Evolutionary conservation across 179 eudicot species (phyloP).

Genomic region (Silene noctiflora): DNA sequence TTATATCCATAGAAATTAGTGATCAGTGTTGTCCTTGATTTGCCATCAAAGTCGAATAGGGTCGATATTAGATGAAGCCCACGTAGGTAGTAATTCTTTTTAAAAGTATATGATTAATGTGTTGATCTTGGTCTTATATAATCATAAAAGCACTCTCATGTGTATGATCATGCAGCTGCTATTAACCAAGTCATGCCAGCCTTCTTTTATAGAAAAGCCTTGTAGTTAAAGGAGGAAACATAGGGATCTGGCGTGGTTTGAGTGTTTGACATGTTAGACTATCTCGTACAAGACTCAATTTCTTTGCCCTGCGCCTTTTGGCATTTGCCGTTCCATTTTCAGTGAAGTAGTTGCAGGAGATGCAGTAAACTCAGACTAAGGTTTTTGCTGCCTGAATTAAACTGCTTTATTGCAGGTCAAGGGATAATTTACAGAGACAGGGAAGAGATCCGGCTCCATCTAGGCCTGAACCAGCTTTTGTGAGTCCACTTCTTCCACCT

Average conservation of each 20-base stretch:
- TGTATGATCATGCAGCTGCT: background rate
- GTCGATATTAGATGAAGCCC: background rate
- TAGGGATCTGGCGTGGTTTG: background rate
- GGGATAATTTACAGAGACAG: constrained; percentile 53
- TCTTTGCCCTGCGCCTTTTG: background rate
- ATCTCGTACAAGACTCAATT: background rate
- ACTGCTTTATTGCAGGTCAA: constrained; percentile 46
- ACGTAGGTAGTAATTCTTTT: background rate
- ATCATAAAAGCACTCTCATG: background rate
- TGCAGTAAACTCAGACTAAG: too few species aligned
- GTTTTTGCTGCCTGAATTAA: constrained; percentile 3
- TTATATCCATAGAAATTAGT: too few species aligned
- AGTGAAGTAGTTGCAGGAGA: background rate
- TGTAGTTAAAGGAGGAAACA: too few species aligned
- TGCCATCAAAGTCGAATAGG: too few species aligned
- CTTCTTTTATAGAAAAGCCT: background rate
- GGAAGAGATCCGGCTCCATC: constrained; percentile 33
- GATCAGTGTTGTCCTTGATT: background rate
- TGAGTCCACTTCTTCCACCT: constrained; percentile 66
- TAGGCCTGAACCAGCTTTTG: constrained; percentile 30
- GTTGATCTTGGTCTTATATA: background rate
- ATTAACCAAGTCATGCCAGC: background rate
- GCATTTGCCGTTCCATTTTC: background rate
- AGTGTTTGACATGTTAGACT: background rate
- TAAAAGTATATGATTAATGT: background rate